phyloP scores from a whole-genome alignment of 192 early-diverging fungal genomes.

The Pecoramyces ruminantium region DNA sequence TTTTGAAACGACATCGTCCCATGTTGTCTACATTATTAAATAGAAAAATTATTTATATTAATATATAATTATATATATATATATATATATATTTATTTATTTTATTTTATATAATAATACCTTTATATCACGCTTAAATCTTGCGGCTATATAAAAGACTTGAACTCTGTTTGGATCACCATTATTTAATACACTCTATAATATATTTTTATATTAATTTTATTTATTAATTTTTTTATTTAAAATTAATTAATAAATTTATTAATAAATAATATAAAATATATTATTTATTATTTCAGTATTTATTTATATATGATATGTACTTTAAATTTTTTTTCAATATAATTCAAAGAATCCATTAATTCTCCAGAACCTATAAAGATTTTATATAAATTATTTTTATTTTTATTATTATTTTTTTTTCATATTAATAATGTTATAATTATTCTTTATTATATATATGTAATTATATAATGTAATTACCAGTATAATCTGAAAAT shows the following conservation, averaged over 20 bases:
- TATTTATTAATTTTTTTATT: no score
- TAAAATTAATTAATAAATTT: no score
- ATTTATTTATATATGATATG: no score
- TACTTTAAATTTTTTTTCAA: neutral
- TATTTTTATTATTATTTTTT: neutral
- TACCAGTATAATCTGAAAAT: neutral
- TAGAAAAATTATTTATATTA: no score
- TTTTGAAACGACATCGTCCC: neutral
- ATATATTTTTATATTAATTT: neutral
- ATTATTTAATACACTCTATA: neutral
- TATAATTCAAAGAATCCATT: neutral
- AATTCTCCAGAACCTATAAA: neutral
- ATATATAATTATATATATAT: no score
- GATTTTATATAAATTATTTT: neutral
- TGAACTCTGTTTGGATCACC: conserved; percentile 1
- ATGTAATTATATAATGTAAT: no score
- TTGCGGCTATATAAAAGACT: neutral
- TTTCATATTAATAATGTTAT: no score
- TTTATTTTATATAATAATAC: no score
- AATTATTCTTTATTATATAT: no score
- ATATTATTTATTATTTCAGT: no score
- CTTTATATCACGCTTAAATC: conserved; percentile 2
- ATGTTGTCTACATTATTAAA: neutral
- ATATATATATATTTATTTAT: no score
- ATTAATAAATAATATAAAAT: no score